A percentile compares a stretch with the other conserved stretches of the same genome.
These are phyloP conservation scores for Phytophthora boehmeriae DNA, from an alignment of 352 stramenopile genomes.

Conservation along the genomic window DNA sequence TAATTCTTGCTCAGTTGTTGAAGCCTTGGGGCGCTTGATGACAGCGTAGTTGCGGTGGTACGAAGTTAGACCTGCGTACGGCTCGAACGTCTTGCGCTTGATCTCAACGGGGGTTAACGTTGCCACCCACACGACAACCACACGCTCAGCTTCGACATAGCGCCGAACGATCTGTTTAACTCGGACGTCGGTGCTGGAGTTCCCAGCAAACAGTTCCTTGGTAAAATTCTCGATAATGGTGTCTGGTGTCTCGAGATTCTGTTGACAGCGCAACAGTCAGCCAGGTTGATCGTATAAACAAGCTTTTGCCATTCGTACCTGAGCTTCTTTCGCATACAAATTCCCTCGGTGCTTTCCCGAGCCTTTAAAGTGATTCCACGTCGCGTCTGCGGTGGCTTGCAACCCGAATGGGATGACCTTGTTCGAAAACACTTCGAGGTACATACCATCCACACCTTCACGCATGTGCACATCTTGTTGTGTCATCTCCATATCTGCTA, in stretches of 20 bases:
- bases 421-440: conserved; percentile 38
- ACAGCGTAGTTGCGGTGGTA: conserved; percentile 53
- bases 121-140: conserved; percentile 15
- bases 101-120: conserved; percentile 9
- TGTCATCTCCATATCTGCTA: conserved; percentile 27
- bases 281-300: background rate
- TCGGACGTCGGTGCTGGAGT: conserved; percentile 14
- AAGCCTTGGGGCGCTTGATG: conserved; percentile 30
- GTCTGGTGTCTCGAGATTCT: conserved; percentile 3
- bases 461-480: conserved; percentile 36
- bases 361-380: conserved; percentile 45
- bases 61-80: conserved; percentile 20
- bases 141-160: conserved; percentile 2
- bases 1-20: conserved; percentile 18
- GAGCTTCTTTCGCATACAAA: conserved; percentile 36
- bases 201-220: conserved; percentile 13
- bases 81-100: conserved; percentile 2
- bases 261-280: background rate
- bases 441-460: conserved; percentile 27
- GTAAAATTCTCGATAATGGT: conserved; percentile 22
- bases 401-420: conserved; percentile 38
- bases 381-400: conserved; percentile 28
- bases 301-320: conserved; percentile 24
- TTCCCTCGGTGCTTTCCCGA: conserved; percentile 39
- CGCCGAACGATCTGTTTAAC: conserved; percentile 15